phyloP scores from a whole-genome alignment of 306 rosid species.

The Cicer arietinum region DNA sequence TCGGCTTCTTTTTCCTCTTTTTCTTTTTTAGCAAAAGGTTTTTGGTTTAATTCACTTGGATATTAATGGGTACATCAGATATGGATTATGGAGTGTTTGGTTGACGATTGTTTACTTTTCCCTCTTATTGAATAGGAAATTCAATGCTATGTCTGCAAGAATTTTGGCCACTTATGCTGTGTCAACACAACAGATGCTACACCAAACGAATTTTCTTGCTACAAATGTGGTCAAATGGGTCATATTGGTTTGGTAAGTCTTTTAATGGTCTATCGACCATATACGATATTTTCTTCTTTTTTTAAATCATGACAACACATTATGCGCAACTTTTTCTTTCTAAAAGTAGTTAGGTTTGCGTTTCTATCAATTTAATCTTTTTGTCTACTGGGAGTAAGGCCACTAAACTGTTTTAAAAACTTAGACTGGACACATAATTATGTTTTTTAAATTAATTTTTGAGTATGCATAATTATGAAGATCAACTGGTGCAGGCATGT shows the following conservation, averaged over 20 bases:
- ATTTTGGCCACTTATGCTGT: slow-evolving; percentile 86
- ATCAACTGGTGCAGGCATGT: slow-evolving; percentile 62
- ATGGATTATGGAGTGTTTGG: slow-evolving; percentile 25
- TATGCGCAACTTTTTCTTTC: not conserved
- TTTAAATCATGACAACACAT: not conserved
- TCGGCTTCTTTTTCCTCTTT: not conserved
- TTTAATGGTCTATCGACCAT: slow-evolving; percentile 14
- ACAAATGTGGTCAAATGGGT: slow-evolving; percentile 81
- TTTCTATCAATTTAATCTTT: not conserved
- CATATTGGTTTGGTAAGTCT: slow-evolving; percentile 88
- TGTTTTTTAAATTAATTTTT: not conserved
- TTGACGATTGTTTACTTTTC: not conserved
- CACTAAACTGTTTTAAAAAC: not conserved
- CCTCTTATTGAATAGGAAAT: slow-evolving; percentile 58
- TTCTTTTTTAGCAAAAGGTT: slow-evolving; percentile 15
- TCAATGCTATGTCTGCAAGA: slow-evolving; percentile 82
- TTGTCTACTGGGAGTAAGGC: not conserved
- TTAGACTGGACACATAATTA: not conserved
- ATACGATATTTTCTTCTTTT: not conserved
- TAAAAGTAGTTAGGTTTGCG: not conserved
- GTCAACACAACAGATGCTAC: slow-evolving; percentile 47
- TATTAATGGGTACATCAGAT: slow-evolving; percentile 21
- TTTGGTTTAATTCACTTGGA: slow-evolving; percentile 15
- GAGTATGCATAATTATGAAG: not conserved
- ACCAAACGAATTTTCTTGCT: slow-evolving; percentile 69